Conservation (phyloP, 768 basidiomycete species). For the Rhodotorula babjevae region DNA sequence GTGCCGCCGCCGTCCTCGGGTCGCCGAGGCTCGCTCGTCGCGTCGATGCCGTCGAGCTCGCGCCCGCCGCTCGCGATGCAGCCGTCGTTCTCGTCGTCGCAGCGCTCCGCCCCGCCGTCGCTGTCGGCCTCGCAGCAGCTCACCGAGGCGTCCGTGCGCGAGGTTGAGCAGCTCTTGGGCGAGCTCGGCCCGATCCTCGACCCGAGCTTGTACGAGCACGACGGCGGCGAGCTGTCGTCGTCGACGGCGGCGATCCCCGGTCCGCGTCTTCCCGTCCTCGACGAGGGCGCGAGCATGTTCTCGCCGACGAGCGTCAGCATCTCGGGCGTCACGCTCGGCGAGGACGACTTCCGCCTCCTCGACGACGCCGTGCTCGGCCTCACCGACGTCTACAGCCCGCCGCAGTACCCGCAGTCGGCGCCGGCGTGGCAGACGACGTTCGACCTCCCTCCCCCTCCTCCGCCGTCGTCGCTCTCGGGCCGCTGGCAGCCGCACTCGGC, state of each 20-base stretch:
- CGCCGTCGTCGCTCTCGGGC: neutral
- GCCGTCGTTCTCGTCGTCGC: neutral
- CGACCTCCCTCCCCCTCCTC: conserved; percentile 3
- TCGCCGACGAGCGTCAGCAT: conserved; percentile 17
- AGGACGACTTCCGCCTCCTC: conserved; percentile 24
- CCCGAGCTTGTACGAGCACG: neutral
- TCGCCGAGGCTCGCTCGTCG: neutral
- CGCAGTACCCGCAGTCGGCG: conserved; percentile 18
- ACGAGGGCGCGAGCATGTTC: neutral
- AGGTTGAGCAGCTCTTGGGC: conserved; percentile 26
- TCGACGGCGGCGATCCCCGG: too few species aligned
- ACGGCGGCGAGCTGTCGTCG: too few species aligned
- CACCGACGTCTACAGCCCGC: neutral
- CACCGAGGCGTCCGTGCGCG: conserved; percentile 13
- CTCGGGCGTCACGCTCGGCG: conserved; percentile 24
- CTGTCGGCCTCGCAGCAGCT: neutral
- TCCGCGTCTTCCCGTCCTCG: too few species aligned
- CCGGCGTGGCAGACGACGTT: conserved; percentile 28
- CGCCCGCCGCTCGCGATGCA: neutral
- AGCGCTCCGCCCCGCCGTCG: too few species aligned
- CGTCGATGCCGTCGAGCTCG: neutral
- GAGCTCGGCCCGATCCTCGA: conserved; percentile 25
- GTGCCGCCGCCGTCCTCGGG: conserved; percentile 2
- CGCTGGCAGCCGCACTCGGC: neutral
- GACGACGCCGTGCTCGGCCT: conserved; percentile 5